Conservation (phyloP, 805 yeast genomes). For the Myxozyma vanderwaltii region DNA sequence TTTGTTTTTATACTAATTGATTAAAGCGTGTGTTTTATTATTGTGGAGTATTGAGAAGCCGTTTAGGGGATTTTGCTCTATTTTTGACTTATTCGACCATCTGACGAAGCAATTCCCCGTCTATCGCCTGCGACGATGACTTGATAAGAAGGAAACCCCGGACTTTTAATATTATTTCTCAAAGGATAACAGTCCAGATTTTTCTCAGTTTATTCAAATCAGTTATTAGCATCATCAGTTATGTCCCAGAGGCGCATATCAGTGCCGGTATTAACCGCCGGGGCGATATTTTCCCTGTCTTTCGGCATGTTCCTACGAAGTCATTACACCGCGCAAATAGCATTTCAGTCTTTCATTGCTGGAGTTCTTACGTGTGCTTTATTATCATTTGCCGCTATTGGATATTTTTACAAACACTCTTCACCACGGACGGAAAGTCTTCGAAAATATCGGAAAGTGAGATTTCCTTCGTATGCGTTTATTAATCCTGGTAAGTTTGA, state of each 20-base stretch:
- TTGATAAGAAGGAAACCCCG: slow-evolving; percentile 1
- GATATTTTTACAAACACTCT: slow-evolving; percentile 28
- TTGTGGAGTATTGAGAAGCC: no score
- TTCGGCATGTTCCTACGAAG: slow-evolving; percentile 18
- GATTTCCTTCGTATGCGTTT: slow-evolving; percentile 33
- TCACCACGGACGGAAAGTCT: slow-evolving; percentile 18
- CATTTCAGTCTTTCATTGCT: slow-evolving; percentile 21
- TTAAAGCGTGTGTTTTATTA: no score
- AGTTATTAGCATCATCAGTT: no score
- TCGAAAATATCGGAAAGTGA: slow-evolving; percentile 20
- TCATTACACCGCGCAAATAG: slow-evolving; percentile 26
- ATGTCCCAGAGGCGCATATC: slow-evolving; percentile 7
- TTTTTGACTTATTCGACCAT: no score
- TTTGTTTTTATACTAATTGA: no score
- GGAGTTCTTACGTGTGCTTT: slow-evolving; percentile 22
- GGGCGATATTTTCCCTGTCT: slow-evolving; percentile 11
- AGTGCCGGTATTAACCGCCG: background rate
- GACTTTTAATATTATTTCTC: background rate
- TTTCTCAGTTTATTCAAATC: no score
- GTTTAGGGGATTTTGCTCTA: no score
- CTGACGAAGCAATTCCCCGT: no score
- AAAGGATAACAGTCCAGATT: background rate
- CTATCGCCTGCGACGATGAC: background rate
- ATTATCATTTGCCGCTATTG: slow-evolving; percentile 29
- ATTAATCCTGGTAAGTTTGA: slow-evolving; percentile 18